Evolutionary conservation across 768 basidiomycete species (phyloP).

Genomic region (Lactarius quietus): DNA sequence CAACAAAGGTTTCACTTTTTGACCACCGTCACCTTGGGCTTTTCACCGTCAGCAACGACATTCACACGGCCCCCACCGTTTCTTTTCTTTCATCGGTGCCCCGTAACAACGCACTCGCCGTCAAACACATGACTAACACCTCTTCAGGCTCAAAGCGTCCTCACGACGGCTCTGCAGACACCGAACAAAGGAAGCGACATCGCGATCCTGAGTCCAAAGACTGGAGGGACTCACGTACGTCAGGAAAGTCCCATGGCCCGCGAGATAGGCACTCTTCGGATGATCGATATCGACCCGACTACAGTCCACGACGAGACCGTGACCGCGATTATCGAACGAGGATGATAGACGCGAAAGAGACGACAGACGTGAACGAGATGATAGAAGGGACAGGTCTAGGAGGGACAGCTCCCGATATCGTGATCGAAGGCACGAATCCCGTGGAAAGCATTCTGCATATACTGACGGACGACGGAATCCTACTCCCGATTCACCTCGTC

Average conservation of each 20-base stretch:
- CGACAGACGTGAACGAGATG: conserved; percentile 30
- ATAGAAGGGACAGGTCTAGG: conserved; percentile 33
- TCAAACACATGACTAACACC: conserved; percentile 65
- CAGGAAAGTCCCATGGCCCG: conserved; percentile 31
- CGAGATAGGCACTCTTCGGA: conserved; percentile 36
- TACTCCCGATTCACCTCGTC: conserved; percentile 20
- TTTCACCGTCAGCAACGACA: conserved; percentile 10
- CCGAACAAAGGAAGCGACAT: conserved; percentile 49
- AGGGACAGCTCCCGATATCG: conserved; percentile 35
- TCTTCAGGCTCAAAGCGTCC: conserved; percentile 82
- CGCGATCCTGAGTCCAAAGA: conserved; percentile 51
- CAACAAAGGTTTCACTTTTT: conserved; percentile 7
- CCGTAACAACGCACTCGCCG: conserved; percentile 57
- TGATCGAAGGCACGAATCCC: conserved; percentile 24
- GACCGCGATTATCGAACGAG: conserved; percentile 35
- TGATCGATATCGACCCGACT: conserved; percentile 31
- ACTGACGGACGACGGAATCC: conserved; percentile 21
- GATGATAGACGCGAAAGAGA: conserved; percentile 34
- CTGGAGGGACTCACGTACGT: conserved; percentile 60
- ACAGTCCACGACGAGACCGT: conserved; percentile 29
- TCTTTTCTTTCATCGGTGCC: conserved; percentile 61
- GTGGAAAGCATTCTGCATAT: conserved; percentile 11
- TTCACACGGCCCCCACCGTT: conserved; percentile 4
- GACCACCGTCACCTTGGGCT: conserved; percentile 8
- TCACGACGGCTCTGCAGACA: conserved; percentile 53